phyloP scores from a whole-genome alignment of 2,329 filamentous ascomycete genomes.

The Diaporthe australafricana region DNA sequence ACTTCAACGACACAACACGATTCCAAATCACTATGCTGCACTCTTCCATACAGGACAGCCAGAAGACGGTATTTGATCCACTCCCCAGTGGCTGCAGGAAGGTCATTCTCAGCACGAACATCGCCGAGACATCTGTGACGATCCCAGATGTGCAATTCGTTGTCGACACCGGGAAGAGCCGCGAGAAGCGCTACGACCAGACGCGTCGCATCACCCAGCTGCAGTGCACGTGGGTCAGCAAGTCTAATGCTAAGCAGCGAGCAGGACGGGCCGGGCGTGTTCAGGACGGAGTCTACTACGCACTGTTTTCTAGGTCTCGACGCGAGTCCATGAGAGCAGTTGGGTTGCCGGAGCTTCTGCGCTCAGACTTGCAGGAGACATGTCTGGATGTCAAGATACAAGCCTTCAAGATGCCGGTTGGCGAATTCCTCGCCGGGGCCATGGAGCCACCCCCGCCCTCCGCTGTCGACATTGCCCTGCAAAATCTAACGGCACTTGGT shows the following conservation, averaged over 20 bases:
- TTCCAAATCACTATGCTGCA: constrained; percentile 60
- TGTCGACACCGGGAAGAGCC: constrained; percentile 56
- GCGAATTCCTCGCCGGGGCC: constrained; percentile 53
- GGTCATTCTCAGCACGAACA: constrained; percentile 62
- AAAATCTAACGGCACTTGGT: constrained; percentile 51
- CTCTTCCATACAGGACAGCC: constrained; percentile 53
- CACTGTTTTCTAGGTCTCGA: constrained; percentile 51
- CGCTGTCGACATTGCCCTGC: constrained; percentile 52
- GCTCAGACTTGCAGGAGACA: constrained; percentile 55
- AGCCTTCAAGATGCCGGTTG: constrained; percentile 51
- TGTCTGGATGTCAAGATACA: constrained; percentile 57
- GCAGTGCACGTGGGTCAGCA: constrained; percentile 57
- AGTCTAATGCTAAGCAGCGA: constrained; percentile 59
- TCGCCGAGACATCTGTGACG: constrained; percentile 63
- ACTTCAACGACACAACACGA: constrained; percentile 52
- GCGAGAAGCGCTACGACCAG: constrained; percentile 54
- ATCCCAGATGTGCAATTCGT: constrained; percentile 63
- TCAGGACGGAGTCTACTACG: constrained; percentile 60
- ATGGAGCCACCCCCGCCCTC: constrained; percentile 55
- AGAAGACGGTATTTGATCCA: constrained; percentile 55
- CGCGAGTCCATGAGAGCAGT: constrained; percentile 42
- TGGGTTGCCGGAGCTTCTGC: constrained; percentile 54
- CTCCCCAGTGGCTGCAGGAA: constrained; percentile 55
- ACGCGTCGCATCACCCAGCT: constrained; percentile 51
- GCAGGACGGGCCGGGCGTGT: constrained; percentile 62